Evolutionary conservation across 2,329 filamentous ascomycete species (phyloP), one percentile per base, ranked within the genome.

Genomic region (Lithohypha guttulata): DNA sequence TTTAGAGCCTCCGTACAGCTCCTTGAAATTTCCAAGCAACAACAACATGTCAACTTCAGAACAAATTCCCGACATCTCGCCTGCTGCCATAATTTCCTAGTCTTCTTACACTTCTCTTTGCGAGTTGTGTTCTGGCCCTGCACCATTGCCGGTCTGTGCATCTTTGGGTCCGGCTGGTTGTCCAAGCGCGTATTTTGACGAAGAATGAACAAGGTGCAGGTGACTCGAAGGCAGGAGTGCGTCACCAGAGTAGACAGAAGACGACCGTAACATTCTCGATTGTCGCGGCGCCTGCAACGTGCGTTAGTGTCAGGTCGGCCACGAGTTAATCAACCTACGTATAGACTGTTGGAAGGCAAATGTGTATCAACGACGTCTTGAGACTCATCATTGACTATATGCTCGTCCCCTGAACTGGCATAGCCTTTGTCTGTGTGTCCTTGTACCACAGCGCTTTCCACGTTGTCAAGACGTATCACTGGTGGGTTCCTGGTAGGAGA

Each of bases 191-290:
- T 39, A 39, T 15, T 14, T 39, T 14, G 35, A 31, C 19, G 35
- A 39, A 8, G 35, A 39, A 10, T 39, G 35, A 4, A 39, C 35
- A 6, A 39, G 14, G n/a, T 39, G 35, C 8, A 39, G 35, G 20
- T 39, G 35, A 9, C 21, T 31, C 3, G 35, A 39, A 21, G 35
- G 35, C n/a, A 39, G 35, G 17, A 39, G 27, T 4, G 26, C 35
- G 15, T 39, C 35, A 3, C 22, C 25, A 3, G 35, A 39, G 23
- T 39, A 39, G 15, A 39, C 17, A 6, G 35, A 39, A n/a, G 35
- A 39, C 3, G 35, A 30, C 8, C 35, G 35, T 15, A 39, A 39
- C 35, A 39, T 39, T 23, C 27, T 31, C 23, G 35, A 39, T 13
- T 39, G 26, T 14, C 35, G 26, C 20, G 35, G 35, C 7, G 35